phyloP scores from a whole-genome alignment of 1,284 basidiomycete species.

The Mrakiaceae sp. region DNA sequence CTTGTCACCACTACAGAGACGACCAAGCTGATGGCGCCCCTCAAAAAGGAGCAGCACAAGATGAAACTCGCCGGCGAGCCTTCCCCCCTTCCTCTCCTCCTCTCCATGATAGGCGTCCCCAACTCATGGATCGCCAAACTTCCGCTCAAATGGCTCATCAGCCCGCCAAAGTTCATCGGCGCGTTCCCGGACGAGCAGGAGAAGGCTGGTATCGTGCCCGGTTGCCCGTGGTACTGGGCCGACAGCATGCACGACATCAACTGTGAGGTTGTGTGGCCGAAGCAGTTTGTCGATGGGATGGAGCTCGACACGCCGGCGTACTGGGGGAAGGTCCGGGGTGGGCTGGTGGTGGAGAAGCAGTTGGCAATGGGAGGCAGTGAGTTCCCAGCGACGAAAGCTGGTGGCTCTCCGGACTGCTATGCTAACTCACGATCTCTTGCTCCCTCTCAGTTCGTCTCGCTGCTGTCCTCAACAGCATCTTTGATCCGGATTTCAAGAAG shows the following conservation, averaged over 20 bases:
- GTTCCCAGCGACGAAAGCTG: constrained; percentile 30
- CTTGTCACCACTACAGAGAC: no score
- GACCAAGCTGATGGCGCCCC: no score
- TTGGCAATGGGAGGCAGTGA: constrained; percentile 70
- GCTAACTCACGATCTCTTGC: neutral
- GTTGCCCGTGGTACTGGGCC: constrained; percentile 56
- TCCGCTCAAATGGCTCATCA: no score
- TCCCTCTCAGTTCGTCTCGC: constrained; percentile 12
- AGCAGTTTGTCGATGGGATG: constrained; percentile 38
- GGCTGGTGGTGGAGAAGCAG: constrained; percentile 66
- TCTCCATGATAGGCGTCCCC: no score
- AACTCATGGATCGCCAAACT: no score
- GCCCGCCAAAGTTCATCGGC: neutral
- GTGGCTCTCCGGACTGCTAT: neutral
- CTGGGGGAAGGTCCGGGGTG: constrained; percentile 50
- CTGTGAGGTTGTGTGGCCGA: constrained; percentile 67
- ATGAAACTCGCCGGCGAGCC: no score
- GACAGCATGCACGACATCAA: constrained; percentile 39
- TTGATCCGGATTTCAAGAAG: neutral
- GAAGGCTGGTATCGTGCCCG: constrained; percentile 28
- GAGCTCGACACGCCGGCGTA: constrained; percentile 82
- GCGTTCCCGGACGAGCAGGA: constrained; percentile 9
- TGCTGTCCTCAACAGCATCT: constrained; percentile 12
- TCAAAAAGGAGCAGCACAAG: no score
- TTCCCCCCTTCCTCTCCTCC: no score